Evolutionary conservation across 2,329 filamentous ascomycete species (phyloP), one percentile per base, ranked within the genome.

Genomic region (Monascus ruber): DNA sequence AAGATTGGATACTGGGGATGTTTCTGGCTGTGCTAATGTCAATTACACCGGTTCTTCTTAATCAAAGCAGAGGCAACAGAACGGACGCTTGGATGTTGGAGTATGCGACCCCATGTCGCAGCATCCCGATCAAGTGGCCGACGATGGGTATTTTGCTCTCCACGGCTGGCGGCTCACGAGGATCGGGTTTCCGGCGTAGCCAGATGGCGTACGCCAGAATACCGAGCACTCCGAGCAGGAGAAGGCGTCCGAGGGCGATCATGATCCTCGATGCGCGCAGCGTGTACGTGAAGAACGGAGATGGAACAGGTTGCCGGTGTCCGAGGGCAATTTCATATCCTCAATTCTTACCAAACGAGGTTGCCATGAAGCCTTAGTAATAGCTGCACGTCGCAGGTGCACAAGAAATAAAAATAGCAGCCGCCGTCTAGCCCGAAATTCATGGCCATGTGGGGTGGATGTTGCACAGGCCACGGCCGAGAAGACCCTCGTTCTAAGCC

Each of bases 161-260:
- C 24, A 55, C 38, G 7, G 41, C 10, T 0, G 53, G 52, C 3
- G 54, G 54, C 36, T 58, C 54, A 6, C 50, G 50, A 9, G 52
- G 47, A 34, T 58, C 53, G 29, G 38, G 39, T 26, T 39, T 46
- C 7, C 6, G 9, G n/a, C n/a, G n/a, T 17, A 10, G 24, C 10
- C n/a, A 33, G 7, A 33, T 6, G 6, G 24, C 6, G n/a, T 33
- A 33, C 31, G 7, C 6, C 6, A 33, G 31, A 33, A 10, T 11
- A 17, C 6, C n/a, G 31, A 33, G 6, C 6, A 33, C 10, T 6
- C 31, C 31, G 10, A 11, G n/a, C n/a, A 11, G n/a, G 6, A 17
- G 7, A 10, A n/a, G n/a, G 31, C 6, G 7, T 4, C 31, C 17
- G 17, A 17, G 17, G 17, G 17, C 17, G 17, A 17, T 17, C 17